phyloP scores from a whole-genome alignment of 176 grass and related monocot species.

The Oryza glaberrima region DNA sequence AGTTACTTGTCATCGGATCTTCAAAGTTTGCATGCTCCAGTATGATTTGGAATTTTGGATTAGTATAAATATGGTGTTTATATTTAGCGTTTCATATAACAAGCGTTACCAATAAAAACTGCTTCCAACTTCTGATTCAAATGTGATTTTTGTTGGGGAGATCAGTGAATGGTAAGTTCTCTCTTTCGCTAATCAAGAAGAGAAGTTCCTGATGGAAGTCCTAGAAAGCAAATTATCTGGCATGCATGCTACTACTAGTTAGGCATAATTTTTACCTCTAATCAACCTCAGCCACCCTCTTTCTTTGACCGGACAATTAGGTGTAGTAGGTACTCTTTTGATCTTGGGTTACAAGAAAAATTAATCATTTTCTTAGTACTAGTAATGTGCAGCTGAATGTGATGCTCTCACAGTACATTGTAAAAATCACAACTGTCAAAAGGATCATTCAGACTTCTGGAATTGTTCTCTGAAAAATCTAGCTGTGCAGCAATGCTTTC shows the following conservation, averaged over 20 bases:
- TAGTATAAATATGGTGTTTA: too few species aligned
- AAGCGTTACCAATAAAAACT: not conserved
- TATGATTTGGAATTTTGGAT: too few species aligned
- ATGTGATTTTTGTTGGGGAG: not conserved
- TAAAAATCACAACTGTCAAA: conserved; percentile 15
- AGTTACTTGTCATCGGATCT: too few species aligned
- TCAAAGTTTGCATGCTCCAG: too few species aligned
- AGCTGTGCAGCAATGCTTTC: conserved; percentile 31
- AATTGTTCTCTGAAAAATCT: conserved; percentile 9
- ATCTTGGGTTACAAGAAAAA: not conserved
- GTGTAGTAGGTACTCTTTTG: not conserved
- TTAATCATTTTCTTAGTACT: not conserved
- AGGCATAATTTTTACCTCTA: not conserved
- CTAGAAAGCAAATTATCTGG: conserved; percentile 12
- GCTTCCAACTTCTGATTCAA: not conserved
- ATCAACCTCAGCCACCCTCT: not conserved
- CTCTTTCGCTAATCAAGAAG: too few species aligned
- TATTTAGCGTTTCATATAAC: not conserved
- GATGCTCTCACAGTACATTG: not conserved
- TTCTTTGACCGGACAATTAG: conserved; percentile 33
- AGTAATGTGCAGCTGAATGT: not conserved
- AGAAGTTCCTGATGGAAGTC: not conserved
- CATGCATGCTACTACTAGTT: conserved; percentile 17
- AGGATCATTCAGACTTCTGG: not conserved
- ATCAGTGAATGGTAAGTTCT: not conserved